These are phyloP conservation scores for Globisporangium paroecandrum DNA, from an alignment of 352 stramenopile genomes.

Conservation along the genomic window DNA sequence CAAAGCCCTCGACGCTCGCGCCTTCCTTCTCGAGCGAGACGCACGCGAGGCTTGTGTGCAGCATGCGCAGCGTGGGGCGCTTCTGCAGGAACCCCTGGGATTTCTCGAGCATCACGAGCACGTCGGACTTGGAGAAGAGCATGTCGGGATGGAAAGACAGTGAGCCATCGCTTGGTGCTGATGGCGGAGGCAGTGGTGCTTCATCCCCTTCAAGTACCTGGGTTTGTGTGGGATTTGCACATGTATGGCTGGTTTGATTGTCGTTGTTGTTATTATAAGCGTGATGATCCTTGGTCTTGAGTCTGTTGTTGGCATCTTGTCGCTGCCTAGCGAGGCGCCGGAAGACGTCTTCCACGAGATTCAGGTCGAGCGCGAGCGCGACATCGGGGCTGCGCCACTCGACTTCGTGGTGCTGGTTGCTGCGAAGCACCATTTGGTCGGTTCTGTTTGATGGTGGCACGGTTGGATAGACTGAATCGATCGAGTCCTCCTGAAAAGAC, in stretches of 20 bases:
- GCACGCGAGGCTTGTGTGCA: constrained; percentile 54
- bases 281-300: constrained; percentile 6
- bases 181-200: background rate
- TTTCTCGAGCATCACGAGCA: constrained; percentile 44
- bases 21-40: constrained; percentile 58
- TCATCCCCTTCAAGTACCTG: no score
- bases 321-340: constrained; percentile 27
- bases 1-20: constrained; percentile 38
- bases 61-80: constrained; percentile 46
- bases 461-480: no score
- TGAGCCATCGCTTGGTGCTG: background rate
- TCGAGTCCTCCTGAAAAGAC: background rate
- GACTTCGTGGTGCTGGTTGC: constrained; percentile 15
- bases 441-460: no score
- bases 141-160: constrained; percentile 29
- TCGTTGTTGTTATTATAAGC: background rate
- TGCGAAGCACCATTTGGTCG: constrained; percentile 26
- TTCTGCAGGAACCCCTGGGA: constrained; percentile 43
- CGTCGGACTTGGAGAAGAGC: constrained; percentile 55
- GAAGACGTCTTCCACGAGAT: constrained; percentile 57
- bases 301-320: constrained; percentile 5
- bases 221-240: no score
- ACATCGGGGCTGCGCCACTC: constrained; percentile 50
- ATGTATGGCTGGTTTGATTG: background rate
- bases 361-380: constrained; percentile 45